Conservation (phyloP, 768 basidiomycete genomes). For the Naganishia kalamii region DNA sequence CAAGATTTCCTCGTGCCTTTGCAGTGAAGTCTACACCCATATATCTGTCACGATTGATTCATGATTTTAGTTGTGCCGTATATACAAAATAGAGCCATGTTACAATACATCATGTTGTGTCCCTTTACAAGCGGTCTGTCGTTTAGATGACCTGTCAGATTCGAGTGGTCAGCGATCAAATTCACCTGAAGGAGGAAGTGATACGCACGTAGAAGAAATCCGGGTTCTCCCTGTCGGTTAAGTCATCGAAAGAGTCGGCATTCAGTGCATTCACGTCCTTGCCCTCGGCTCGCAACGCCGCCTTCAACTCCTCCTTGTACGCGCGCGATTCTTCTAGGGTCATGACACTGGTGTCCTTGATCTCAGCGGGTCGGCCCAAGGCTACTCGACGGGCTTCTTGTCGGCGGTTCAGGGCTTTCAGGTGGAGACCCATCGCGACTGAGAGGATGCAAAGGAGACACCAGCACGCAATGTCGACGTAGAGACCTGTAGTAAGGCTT, state of each 20-base stretch:
- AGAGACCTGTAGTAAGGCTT: slow-evolving; percentile 24
- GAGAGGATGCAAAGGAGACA: slow-evolving; percentile 31
- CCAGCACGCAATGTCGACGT: slow-evolving; percentile 42
- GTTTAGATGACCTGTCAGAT: no score
- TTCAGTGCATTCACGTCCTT: slow-evolving; percentile 25
- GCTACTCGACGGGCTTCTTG: slow-evolving; percentile 36
- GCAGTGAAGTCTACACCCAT: no score
- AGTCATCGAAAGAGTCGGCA: slow-evolving; percentile 36
- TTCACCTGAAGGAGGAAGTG: no score
- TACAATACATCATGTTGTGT: no score
- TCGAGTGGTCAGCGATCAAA: no score
- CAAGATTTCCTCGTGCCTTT: no score
- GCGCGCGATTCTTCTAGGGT: slow-evolving; percentile 34
- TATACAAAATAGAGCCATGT: no score
- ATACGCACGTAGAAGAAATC: slow-evolving; percentile 1
- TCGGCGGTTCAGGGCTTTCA: slow-evolving; percentile 33
- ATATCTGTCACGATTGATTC: no score
- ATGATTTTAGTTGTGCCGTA: no score
- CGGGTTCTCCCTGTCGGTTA: slow-evolving; percentile 34
- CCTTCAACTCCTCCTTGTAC: slow-evolving; percentile 37
- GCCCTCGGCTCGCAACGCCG: slow-evolving; percentile 12
- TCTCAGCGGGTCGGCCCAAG: slow-evolving; percentile 34
- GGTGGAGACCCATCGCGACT: slow-evolving; percentile 39
- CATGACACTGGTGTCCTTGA: slow-evolving; percentile 43
- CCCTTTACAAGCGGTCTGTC: no score